These are phyloP conservation scores for Globisporangium recalcitrans DNA, from an alignment of 352 stramenopile genomes.

Conservation along the genomic window DNA sequence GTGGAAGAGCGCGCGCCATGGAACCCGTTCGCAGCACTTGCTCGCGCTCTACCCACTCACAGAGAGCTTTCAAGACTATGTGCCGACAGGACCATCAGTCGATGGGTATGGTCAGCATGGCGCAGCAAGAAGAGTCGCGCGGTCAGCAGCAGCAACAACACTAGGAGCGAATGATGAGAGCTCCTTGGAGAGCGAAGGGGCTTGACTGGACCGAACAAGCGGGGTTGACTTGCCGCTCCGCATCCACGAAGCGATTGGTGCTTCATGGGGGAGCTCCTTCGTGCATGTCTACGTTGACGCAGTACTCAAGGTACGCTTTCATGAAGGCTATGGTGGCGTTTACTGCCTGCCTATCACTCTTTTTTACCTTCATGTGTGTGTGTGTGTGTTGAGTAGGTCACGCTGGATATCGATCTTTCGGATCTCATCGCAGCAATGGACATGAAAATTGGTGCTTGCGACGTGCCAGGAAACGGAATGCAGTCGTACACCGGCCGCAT, in stretches of 20 bases:
- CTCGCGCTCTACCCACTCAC: background rate
- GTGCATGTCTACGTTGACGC: slow-evolving; percentile 5
- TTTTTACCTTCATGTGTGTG: background rate
- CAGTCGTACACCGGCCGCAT: slow-evolving; percentile 23
- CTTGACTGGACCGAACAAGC: background rate
- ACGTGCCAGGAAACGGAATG: background rate
- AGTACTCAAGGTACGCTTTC: slow-evolving; percentile 3
- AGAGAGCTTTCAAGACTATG: background rate
- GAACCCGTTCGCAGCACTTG: slow-evolving; percentile 1
- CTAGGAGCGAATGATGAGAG: background rate
- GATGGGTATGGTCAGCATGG: background rate
- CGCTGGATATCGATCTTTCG: slow-evolving; percentile 4
- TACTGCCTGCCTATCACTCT: background rate
- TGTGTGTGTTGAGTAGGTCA: background rate
- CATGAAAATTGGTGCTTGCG: slow-evolving; percentile 19
- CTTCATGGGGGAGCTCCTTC: slow-evolving; percentile 6
- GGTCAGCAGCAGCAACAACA: background rate
- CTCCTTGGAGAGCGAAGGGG: background rate
- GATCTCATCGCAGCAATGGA: slow-evolving; percentile 2
- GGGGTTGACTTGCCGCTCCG: background rate
- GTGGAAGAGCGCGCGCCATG: background rate
- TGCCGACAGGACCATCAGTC: background rate
- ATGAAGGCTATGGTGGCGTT: background rate
- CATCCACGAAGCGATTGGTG: background rate
- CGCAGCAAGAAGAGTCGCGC: background rate